These are phyloP conservation scores for Phytophthora pini DNA, from an alignment of 352 stramenopile species.

Conservation along the genomic window DNA sequence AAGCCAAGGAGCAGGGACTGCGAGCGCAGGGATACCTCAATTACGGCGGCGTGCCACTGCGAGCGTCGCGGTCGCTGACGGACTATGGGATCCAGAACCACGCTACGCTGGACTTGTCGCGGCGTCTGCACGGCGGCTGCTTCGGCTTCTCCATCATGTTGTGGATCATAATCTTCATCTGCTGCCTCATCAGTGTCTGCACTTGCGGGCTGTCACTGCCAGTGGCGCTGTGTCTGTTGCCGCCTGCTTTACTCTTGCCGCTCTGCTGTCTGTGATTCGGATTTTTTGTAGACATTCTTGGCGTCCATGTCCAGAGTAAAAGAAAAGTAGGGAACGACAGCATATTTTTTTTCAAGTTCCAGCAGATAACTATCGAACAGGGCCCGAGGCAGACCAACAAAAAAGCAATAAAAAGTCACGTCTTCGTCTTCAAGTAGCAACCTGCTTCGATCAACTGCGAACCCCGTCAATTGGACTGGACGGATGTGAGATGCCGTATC, in stretches of 20 bases:
- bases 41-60: constrained; percentile 71
- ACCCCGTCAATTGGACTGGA: neutral
- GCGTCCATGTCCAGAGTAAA: neutral
- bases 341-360: constrained; percentile 10
- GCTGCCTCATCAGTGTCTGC: constrained; percentile 72
- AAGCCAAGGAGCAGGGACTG: constrained; percentile 27
- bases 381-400: constrained; percentile 1
- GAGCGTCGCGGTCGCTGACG: constrained; percentile 42
- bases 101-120: constrained; percentile 59
- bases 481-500: too few relatives aligned
- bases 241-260: constrained; percentile 65
- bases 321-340: neutral
- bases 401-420: constrained; percentile 29
- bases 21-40: constrained; percentile 45
- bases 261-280: constrained; percentile 66
- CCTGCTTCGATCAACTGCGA: neutral
- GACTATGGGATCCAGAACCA: constrained; percentile 80
- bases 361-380: neutral
- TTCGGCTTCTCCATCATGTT: constrained; percentile 78
- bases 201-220: constrained; percentile 75
- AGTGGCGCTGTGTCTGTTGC: constrained; percentile 61
- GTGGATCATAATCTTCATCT: constrained; percentile 83
- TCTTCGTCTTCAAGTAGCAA: constrained; percentile 23
- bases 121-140: constrained; percentile 64
- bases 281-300: neutral